Base-by-base conservation (phyloP, 495 filamentous ascomycete genomes). In the Penicillium bialowiezense region DNA sequence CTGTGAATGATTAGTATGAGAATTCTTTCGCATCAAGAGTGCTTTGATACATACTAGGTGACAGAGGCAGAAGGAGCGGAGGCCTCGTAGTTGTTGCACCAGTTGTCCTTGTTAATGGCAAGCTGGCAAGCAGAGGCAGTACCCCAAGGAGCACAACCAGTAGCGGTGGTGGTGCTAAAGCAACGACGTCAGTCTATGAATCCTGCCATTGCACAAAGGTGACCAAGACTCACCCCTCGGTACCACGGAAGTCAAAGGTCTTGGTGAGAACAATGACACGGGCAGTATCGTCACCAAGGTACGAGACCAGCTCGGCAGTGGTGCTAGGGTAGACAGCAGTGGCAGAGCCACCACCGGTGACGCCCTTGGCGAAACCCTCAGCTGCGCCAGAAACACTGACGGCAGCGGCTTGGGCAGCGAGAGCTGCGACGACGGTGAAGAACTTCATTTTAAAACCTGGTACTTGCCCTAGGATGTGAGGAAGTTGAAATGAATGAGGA, bases 31-130 rank as follows among this genome's bases (percentile, higher is more conserved):
- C 8, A n/a, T 21, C 12, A 2, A 7, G 29, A 8, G 5, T 6
- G 9, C n/a, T 2, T 12, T n/a, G 34, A 10, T 18, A 28, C 60
- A 40, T 51, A 61, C 60, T 77, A 77, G n/a, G 55, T 64, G 23
- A 81, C 75, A 3, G 50, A 51, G 32, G 64, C 62, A 5, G 49
- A 48, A 0, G 68, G 67, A 7, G 70, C 68, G 41, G 52, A 34
- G 0, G 70, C 38, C 60, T 73, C 43, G 47, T 72, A 72, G 59
- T 71, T 73, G 10, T 35, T 56, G 51, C 72, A 78, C 76, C 75
- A 76, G 57, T 67, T 51, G 48, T 76, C 62, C 59, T 72, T 52
- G 64, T 79, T 76, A 54, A 83, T 82, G 34, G 80, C 80, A 40
- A 75, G 44, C 62, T 76, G 80, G 54, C 68, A 78, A 24, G 36